phyloP scores from a whole-genome alignment of 225 moss, liverwort and hornwort species.

The Bryoerythrophyllum caledonicum region DNA sequence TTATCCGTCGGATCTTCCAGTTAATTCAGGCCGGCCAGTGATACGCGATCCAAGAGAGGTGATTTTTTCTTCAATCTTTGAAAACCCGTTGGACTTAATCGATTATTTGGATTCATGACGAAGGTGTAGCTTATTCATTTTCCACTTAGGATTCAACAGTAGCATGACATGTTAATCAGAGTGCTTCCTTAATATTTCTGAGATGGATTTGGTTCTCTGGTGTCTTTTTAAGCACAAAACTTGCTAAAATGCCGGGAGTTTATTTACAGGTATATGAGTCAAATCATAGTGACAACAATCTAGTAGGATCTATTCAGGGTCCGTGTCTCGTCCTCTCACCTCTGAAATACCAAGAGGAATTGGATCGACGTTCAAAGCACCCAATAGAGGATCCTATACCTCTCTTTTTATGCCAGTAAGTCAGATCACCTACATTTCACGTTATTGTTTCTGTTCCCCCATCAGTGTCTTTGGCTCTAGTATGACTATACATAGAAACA shows the following conservation, averaged over 20 bases:
- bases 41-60: conserved; percentile 51
- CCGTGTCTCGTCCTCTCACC: conserved; percentile 61
- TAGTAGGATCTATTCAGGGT: conserved; percentile 68
- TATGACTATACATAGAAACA: not conserved
- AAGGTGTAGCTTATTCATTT: not conserved
- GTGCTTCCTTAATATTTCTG: not conserved
- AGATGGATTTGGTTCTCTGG: not conserved
- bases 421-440: not conserved
- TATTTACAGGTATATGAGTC: conserved; percentile 59
- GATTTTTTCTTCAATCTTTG: not conserved
- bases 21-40: conserved; percentile 52
- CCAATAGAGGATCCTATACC: conserved; percentile 31
- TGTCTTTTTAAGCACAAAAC: not conserved
- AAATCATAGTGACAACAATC: conserved; percentile 78
- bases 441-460: not conserved
- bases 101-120: not conserved
- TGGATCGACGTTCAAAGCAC: conserved; percentile 35
- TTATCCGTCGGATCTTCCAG: conserved; percentile 59
- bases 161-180: not conserved
- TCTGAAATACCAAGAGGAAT: conserved; percentile 53
- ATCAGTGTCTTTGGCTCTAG: not conserved
- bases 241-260: not conserved
- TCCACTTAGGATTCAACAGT: not conserved
- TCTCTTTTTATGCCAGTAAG: conserved; percentile 45
- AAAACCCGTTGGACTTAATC: not conserved